phyloP scores from a whole-genome alignment of 257 asterid genomes.

The Jacaranda mimosifolia region DNA sequence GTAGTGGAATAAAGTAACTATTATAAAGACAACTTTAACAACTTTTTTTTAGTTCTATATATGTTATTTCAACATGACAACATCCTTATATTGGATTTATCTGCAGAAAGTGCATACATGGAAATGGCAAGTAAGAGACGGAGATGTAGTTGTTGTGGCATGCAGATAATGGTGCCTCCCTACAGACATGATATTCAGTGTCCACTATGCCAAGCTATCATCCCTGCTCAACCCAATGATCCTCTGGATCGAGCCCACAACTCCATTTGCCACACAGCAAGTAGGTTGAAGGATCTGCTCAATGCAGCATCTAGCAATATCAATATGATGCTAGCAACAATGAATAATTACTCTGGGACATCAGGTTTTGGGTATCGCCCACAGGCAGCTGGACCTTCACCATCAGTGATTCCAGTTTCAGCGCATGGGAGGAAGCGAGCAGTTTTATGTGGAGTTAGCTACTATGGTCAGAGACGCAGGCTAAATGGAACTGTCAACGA shows the following conservation, averaged over 20 bases:
- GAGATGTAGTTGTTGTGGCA: constrained; percentile 51
- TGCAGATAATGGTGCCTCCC: constrained; percentile 41
- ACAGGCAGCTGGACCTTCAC: constrained; percentile 30
- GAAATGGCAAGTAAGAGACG: constrained; percentile 45
- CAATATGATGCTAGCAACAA: constrained; percentile 30
- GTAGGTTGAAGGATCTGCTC: constrained; percentile 37
- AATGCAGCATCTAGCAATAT: constrained; percentile 39
- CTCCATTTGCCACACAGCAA: constrained; percentile 37
- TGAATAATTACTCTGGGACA: constrained; percentile 23
- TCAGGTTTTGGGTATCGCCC: constrained; percentile 28
- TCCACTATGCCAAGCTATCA: constrained; percentile 37
- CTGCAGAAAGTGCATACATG: constrained; percentile 28
- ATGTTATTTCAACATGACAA: not conserved
- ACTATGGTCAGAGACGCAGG: constrained; percentile 56
- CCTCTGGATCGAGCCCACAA: constrained; percentile 32
- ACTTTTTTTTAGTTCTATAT: not conserved
- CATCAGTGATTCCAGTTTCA: constrained; percentile 40
- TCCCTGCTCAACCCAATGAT: constrained; percentile 29
- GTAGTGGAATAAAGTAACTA: constrained; percentile 29
- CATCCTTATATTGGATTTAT: constrained; percentile 9
- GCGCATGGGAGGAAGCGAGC: constrained; percentile 62
- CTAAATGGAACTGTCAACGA: constrained; percentile 69
- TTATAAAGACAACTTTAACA: constrained; percentile 29
- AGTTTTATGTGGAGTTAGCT: constrained; percentile 71
- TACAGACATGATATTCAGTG: constrained; percentile 38